A percentile compares a stretch with the other conserved stretches of the same genome.
Evolutionary conservation across 805 yeast genomes (phyloP).

Genomic region (Kodamaea jinghongensis): DNA sequence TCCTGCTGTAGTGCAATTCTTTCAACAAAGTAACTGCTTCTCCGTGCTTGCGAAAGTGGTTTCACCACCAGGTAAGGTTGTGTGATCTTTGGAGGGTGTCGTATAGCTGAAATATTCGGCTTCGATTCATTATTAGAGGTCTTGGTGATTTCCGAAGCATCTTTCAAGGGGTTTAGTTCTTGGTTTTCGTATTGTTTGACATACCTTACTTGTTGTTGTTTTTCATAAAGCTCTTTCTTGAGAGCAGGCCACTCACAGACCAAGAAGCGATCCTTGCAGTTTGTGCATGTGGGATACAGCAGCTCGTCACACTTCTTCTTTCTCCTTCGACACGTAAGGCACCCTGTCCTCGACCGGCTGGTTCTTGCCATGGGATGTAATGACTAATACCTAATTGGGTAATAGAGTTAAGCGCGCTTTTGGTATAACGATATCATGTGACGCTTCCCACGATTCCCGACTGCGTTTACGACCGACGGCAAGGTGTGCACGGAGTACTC

Average conservation of each 20-base stretch:
- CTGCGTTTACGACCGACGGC: too few species aligned
- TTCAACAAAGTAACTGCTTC: constrained; percentile 15
- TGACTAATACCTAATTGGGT: constrained; percentile 28
- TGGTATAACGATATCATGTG: too few species aligned
- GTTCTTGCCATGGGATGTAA: constrained; percentile 15
- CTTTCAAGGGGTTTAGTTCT: not conserved
- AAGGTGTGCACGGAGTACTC: too few species aligned
- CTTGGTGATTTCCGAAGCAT: not conserved
- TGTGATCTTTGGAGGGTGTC: not conserved
- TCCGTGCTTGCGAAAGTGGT: not conserved
- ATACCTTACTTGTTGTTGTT: constrained; percentile 22
- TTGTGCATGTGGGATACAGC: constrained; percentile 29
- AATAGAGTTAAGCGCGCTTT: constrained; percentile 33
- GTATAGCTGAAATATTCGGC: not conserved
- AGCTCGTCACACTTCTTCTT: constrained; percentile 38
- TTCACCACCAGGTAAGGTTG: constrained; percentile 3
- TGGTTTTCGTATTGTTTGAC: constrained; percentile 5
- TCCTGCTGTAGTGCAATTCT: constrained; percentile 41
- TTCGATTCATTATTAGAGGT: not conserved
- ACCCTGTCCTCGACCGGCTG: constrained; percentile 29
- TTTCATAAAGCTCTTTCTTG: constrained; percentile 21
- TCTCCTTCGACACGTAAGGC: constrained; percentile 64
- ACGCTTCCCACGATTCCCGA: too few species aligned
- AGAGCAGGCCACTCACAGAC: constrained; percentile 28
- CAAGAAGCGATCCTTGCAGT: constrained; percentile 21